Evolutionary conservation across 2,329 filamentous ascomycete genomes (phyloP), one percentile per base, ranked within the genome.

Genomic region (Aspergillus sp.): DNA sequence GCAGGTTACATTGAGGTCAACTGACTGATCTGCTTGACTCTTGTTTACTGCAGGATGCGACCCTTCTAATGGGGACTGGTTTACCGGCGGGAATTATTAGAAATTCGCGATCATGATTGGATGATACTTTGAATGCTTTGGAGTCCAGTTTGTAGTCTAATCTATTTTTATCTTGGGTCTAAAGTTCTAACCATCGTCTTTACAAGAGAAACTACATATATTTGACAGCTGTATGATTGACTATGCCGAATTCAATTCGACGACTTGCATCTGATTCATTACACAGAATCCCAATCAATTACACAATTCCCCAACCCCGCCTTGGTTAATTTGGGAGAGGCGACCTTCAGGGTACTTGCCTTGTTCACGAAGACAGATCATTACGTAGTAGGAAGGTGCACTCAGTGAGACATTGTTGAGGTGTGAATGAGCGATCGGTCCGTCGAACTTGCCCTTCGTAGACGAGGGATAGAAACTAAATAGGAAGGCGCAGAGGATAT

Each of bases 1-100:
- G 25, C 4, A 23, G 52, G 38, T 46, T 46, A n/a, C 46, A 48
- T 43, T 17, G 34, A 52, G 43, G 7, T 17, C 41, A 41, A 54
- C 30, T 13, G 30, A n/a, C 34, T 30, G 30, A 54, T 51, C 6
- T 55, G 13, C 11, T 52, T 13, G 17, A 31, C n/a, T 46, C 43
- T 22, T 51, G 53, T 43, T 48, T 30, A 49, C 43, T 38, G 52
- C 45, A 56, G 53, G 23, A 47, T 47, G 15, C 34, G 34, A 41
- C 15, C 34, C 9, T 38, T 38, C 15, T 38, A 38, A 11, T 38
- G 31, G 31, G 3, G 31, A 38, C 15, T 13, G 11, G 5, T 41
- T 41, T 41, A 15, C 11, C 4, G 11, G 34, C 34, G 15, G 15
- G 13, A 41, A 41, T 41, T 8, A 41, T 41, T 41, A 41, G 34